phyloP scores from a whole-genome alignment of 148 eudicot species.

The Gaultheria prostrata region DNA sequence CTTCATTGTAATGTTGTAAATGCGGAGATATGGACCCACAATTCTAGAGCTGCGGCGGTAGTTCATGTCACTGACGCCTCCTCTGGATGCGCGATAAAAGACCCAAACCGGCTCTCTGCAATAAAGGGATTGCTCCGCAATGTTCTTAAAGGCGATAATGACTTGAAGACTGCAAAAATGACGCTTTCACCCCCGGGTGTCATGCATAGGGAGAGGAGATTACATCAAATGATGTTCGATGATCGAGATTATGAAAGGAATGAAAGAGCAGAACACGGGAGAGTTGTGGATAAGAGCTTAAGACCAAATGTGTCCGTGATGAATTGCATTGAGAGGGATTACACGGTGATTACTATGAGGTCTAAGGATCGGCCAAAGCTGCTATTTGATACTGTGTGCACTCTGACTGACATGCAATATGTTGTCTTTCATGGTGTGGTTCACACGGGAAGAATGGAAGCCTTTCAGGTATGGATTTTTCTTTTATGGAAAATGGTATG shows the following conservation, averaged over 20 bases:
- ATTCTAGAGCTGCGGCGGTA: slow-evolving; percentile 80
- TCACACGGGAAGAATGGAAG: slow-evolving; percentile 48
- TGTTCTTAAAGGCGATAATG: slow-evolving; percentile 67
- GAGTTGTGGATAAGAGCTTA: slow-evolving; percentile 27
- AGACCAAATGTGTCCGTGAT: slow-evolving; percentile 54
- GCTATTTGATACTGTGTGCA: slow-evolving; percentile 81
- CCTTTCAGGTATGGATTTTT: slow-evolving; percentile 54
- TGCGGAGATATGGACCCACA: slow-evolving; percentile 95
- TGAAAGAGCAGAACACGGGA: slow-evolving; percentile 26
- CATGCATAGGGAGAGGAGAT: slow-evolving; percentile 75
- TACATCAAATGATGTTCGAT: slow-evolving; percentile 90
- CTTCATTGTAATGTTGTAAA: slow-evolving; percentile 68
- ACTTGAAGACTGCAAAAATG: slow-evolving; percentile 55
- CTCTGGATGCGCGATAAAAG: slow-evolving; percentile 51
- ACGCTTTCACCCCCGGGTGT: slow-evolving; percentile 58
- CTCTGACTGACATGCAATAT: slow-evolving; percentile 89
- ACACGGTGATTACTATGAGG: slow-evolving; percentile 70
- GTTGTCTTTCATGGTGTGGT: slow-evolving; percentile 85
- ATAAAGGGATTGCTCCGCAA: slow-evolving; percentile 61
- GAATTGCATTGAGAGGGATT: slow-evolving; percentile 68
- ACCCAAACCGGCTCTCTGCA: slow-evolving; percentile 56
- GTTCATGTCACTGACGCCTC: slow-evolving; percentile 66
- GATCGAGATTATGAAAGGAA: slow-evolving; percentile 73
- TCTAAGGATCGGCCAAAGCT: slow-evolving; percentile 88
- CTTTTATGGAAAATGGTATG: not conserved